Base-by-base conservation (phyloP, 2,329 filamentous ascomycete genomes). In the Pseudogymnoascus sp. region DNA sequence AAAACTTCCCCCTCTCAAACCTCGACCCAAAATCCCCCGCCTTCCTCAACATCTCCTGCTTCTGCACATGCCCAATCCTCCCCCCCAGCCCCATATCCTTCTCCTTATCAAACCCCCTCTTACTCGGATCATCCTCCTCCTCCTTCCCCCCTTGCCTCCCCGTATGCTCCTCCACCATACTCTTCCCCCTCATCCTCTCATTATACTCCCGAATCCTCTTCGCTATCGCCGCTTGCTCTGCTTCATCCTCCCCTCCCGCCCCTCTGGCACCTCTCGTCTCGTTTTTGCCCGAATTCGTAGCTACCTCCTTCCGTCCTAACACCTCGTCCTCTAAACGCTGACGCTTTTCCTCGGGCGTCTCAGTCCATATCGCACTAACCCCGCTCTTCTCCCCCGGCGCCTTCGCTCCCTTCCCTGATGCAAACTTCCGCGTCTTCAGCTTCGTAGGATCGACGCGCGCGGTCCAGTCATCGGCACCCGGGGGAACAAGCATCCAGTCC, bases 121-220 rank as follows among this genome's bases (percentile, higher is more conserved):
- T 88, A 74, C 91, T 96, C 0, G 94, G 93, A 73, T 97, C 92
- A 75, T 97, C 93, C 21, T 94, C 90, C 66, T 91, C 85, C 66
- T 87, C 85, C 16, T 82, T 78, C 63, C 42, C 59, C 59, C 10
- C 62, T 62, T 35, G 68, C 63, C 28, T 67, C 71, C 72, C 75
- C 65, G 68, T 73, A 67, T 71, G 73, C 40, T 76, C 70, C 67
- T 86, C 83, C 66, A 84, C 83, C 50, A 88, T 76, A 65, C 81
- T 86, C 72, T 77, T 81, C 2, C 81, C 82, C 42, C 85, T 76
- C 61, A 68, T 76, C 21, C 77, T 77, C 75, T 80, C 84, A 67
- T 83, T 82, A 64, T 87, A 86, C 67, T 86, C 83, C 60, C 76
- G 77, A 33, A 87, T 80, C 68, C 78, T 78, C 66, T 77, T 76